Conservation (phyloP, 1,284 basidiomycete genomes). For the Phaffia rhodozyma region DNA sequence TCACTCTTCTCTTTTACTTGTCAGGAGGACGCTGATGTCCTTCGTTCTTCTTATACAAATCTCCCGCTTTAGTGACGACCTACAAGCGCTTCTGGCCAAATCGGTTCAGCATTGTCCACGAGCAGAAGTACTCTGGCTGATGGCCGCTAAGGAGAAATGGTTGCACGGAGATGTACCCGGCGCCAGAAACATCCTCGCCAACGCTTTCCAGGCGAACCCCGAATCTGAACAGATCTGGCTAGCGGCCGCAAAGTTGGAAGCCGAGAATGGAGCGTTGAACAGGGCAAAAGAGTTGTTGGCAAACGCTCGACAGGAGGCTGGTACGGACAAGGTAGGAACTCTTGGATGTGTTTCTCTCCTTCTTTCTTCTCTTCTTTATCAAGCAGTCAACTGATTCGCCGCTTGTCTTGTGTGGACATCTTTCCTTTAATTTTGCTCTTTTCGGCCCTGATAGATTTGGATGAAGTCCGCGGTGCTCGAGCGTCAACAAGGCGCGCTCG, state of each 20-base stretch:
- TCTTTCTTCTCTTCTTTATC: not conserved
- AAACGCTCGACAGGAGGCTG: slow-evolving; percentile 76
- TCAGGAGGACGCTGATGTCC: not conserved
- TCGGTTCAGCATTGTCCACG: slow-evolving; percentile 84
- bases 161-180: slow-evolving; percentile 71
- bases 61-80: slow-evolving; percentile 46
- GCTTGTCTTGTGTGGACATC: not conserved
- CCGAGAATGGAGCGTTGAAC: slow-evolving; percentile 77
- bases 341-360: not conserved
- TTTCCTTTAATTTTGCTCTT: slow-evolving; percentile 13
- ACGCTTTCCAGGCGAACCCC: slow-evolving; percentile 86
- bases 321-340: slow-evolving; percentile 65
- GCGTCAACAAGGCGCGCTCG: slow-evolving; percentile 65
- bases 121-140: slow-evolving; percentile 91
- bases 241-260: slow-evolving; percentile 90
- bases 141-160: slow-evolving; percentile 95
- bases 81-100: slow-evolving; percentile 67
- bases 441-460: slow-evolving; percentile 58
- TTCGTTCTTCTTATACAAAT: not conserved
- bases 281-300: slow-evolving; percentile 76
- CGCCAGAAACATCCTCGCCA: slow-evolving; percentile 73
- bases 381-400: not conserved
- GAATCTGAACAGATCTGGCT: slow-evolving; percentile 96
- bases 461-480: slow-evolving; percentile 96
- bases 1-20: not conserved